These are phyloP conservation scores for Pseudogymnoascus sp. DNA, from an alignment of 2,329 filamentous ascomycete genomes.

Conservation along the genomic window DNA sequence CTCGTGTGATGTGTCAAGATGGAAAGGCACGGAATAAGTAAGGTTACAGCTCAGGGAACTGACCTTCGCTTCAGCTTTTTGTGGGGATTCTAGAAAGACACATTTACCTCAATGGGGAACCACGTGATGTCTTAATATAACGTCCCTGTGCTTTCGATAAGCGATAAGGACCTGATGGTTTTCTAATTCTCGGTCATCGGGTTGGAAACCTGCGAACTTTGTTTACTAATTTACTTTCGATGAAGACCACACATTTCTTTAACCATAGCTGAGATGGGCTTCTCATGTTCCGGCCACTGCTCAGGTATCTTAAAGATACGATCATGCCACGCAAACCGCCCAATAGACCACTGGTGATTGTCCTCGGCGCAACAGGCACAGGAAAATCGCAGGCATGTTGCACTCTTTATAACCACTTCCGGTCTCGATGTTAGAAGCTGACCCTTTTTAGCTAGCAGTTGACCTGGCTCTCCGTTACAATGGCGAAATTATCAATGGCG, in stretches of 20 bases:
- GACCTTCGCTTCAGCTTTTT: constrained; percentile 10
- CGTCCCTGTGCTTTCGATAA: constrained; percentile 3
- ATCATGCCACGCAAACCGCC: constrained; percentile 31
- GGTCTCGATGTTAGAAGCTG: constrained; percentile 13
- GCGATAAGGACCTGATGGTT: not conserved
- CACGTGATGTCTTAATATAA: constrained; percentile 10
- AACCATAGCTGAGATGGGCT: not conserved
- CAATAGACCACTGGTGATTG: constrained; percentile 61
- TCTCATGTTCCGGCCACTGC: constrained; percentile 9
- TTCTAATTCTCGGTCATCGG: constrained; percentile 6
- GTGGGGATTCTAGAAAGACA: constrained; percentile 9
- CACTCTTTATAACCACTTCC: not conserved
- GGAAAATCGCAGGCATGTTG: constrained; percentile 74
- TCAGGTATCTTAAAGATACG: constrained; percentile 13
- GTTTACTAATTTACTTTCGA: not conserved
- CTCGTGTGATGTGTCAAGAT: constrained; percentile 12
- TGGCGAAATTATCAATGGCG: constrained; percentile 93
- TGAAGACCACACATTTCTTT: not conserved
- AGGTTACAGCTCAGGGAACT: constrained; percentile 9
- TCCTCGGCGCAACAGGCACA: constrained; percentile 86
- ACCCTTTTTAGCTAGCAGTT: constrained; percentile 49
- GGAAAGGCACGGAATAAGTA: constrained; percentile 9
- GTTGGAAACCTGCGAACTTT: constrained; percentile 18
- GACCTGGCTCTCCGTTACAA: constrained; percentile 76
- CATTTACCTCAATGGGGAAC: constrained; percentile 9